These are phyloP conservation scores for Ceratocystis colombiana DNA, from an alignment of 2,329 filamentous ascomycete species.

Conservation along the genomic window DNA sequence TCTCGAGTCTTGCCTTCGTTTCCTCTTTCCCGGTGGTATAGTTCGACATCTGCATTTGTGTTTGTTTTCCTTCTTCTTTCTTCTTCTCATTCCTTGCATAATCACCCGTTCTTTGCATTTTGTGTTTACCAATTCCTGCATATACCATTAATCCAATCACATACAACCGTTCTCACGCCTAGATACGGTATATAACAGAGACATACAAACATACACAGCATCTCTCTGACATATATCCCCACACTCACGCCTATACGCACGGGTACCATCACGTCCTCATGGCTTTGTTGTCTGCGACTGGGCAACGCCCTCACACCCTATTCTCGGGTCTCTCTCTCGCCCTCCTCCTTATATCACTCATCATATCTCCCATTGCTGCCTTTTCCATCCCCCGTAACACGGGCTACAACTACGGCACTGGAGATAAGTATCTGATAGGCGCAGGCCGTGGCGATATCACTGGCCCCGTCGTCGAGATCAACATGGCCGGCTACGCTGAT, in stretches of 20 bases:
- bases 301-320: not conserved
- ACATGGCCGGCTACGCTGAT: slow-evolving; percentile 81
- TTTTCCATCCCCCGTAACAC: not conserved
- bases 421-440: slow-evolving; percentile 38
- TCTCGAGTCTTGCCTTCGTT: not conserved
- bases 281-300: not conserved
- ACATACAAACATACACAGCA: not conserved
- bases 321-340: slow-evolving; percentile 1
- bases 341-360: not conserved
- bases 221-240: not conserved
- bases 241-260: not conserved
- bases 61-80: not conserved
- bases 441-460: slow-evolving; percentile 48
- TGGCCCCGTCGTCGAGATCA: slow-evolving; percentile 75
- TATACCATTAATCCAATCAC: not conserved
- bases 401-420: not conserved
- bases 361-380: slow-evolving; percentile 3
- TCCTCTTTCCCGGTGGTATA: not conserved
- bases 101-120: not conserved
- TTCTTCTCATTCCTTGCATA: not conserved
- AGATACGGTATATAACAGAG: not conserved
- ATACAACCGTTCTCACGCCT: not conserved
- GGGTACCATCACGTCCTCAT: not conserved
- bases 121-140: not conserved
- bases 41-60: not conserved